Conservation (phyloP, 2,329 filamentous ascomycete genomes). For the Fusarium sambucinum region DNA sequence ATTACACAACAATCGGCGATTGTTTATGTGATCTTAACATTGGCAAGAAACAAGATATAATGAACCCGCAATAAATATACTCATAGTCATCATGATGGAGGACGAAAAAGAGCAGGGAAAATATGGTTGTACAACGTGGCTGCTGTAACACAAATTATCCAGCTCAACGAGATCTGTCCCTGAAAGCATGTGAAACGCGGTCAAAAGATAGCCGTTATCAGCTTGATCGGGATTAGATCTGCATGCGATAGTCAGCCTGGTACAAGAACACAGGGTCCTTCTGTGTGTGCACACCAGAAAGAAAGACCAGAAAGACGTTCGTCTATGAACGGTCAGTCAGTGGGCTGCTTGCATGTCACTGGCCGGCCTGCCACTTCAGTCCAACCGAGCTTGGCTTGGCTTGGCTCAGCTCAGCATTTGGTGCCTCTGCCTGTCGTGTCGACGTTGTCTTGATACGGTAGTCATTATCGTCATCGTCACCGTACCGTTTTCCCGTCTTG, state of each 20-base stretch:
- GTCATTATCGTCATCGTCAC: conserved; percentile 24
- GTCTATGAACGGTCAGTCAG: conserved; percentile 13
- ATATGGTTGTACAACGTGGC: conserved; percentile 10
- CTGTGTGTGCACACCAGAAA: neutral
- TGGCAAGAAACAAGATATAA: neutral
- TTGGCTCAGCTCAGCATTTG: conserved; percentile 13
- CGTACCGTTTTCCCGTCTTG: conserved; percentile 23
- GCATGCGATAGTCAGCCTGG: conserved; percentile 14
- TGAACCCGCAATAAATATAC: neutral
- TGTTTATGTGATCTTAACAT: conserved; percentile 17
- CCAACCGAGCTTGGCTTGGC: conserved; percentile 30
- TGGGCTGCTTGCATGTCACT: conserved; percentile 16
- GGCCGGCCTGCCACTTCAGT: conserved; percentile 27
- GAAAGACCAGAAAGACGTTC: too few relatives aligned
- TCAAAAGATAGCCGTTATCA: conserved; percentile 33
- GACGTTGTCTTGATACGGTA: conserved; percentile 32
- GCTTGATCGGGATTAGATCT: conserved; percentile 23
- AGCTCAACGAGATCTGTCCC: conserved; percentile 20
- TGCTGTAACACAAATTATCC: conserved; percentile 14
- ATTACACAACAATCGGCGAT: conserved; percentile 20
- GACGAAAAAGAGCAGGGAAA: neutral
- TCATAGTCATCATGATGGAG: neutral
- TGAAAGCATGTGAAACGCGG: conserved; percentile 42
- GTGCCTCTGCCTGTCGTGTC: neutral
- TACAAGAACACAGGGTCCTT: conserved; percentile 27